These are phyloP conservation scores for Phaeoacremonium minimum DNA, from an alignment of 2,329 filamentous ascomycete genomes.

Conservation along the genomic window DNA sequence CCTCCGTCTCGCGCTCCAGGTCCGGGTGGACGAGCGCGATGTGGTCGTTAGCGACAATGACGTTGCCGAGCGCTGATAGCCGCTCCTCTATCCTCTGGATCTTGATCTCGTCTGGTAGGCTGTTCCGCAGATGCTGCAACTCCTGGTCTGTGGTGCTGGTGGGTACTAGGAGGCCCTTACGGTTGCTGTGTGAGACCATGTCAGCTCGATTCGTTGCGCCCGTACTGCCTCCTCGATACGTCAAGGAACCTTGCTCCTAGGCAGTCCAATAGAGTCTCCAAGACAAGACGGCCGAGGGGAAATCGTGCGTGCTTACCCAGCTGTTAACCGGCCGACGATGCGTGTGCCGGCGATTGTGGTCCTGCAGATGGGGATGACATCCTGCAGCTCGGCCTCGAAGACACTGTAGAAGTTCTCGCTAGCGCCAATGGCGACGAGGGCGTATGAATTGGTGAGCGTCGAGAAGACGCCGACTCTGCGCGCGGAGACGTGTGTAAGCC, in stretches of 20 bases:
- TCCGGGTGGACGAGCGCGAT: constrained; percentile 96
- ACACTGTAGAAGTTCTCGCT: constrained; percentile 99
- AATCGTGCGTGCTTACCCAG: constrained; percentile 58
- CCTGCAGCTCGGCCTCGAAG: constrained; percentile 96
- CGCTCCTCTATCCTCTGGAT: constrained; percentile 98
- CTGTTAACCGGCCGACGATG: constrained; percentile 92
- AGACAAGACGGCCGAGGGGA: too few species aligned
- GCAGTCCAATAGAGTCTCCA: too few species aligned
- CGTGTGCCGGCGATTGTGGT: constrained; percentile 94
- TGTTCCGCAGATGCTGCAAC: constrained; percentile 93
- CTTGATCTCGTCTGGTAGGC: constrained; percentile 83
- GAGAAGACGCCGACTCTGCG: constrained; percentile 90
- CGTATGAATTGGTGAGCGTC: constrained; percentile 95
- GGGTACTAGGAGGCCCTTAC: constrained; percentile 92
- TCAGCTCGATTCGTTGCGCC: constrained; percentile 8
- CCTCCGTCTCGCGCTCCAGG: constrained; percentile 94
- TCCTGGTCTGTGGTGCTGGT: constrained; percentile 97
- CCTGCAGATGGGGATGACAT: constrained; percentile 94
- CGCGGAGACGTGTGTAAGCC: constrained; percentile 1
- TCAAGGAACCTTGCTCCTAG: too few species aligned
- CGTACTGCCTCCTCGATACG: not conserved
- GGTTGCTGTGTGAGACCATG: constrained; percentile 58
- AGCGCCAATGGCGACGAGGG: constrained; percentile 87
- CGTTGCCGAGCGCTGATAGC: constrained; percentile 90
- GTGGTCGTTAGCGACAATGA: constrained; percentile 95